A percentile compares a stretch with the other conserved stretches of the same genome.
phyloP scores from a whole-genome alignment of 2,329 filamentous ascomycete genomes.

The Epichloe festucae region DNA sequence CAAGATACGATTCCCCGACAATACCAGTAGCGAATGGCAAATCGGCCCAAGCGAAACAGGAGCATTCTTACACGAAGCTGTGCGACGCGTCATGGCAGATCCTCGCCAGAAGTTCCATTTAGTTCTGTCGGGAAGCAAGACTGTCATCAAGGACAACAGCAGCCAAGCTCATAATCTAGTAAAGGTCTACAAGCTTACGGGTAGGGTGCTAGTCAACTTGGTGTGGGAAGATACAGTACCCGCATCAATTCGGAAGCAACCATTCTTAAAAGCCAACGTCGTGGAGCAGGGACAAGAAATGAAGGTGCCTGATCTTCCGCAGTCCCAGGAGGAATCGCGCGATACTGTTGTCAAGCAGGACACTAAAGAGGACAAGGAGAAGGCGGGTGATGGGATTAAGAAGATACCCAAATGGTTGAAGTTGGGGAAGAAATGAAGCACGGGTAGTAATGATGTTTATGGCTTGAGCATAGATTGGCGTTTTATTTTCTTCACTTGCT shows the following conservation, averaged over 20 bases:
- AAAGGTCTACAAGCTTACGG: slow-evolving; percentile 54
- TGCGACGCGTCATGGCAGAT: slow-evolving; percentile 56
- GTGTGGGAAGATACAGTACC: slow-evolving; percentile 56
- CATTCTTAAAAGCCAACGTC: slow-evolving; percentile 46
- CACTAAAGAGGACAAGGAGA: slow-evolving; percentile 22
- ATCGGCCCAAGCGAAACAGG: slow-evolving; percentile 58
- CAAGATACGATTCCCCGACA: slow-evolving; percentile 79
- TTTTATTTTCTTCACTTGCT: background rate
- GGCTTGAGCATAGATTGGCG: background rate
- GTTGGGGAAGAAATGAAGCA: slow-evolving; percentile 52
- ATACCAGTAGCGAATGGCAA: slow-evolving; percentile 61
- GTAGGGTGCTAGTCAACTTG: slow-evolving; percentile 62
- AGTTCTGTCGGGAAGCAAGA: slow-evolving; percentile 44
- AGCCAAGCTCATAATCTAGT: slow-evolving; percentile 48
- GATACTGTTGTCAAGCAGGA: slow-evolving; percentile 11
- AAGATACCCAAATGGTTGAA: slow-evolving; percentile 60
- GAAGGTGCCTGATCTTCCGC: slow-evolving; percentile 45
- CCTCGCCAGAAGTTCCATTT: slow-evolving; percentile 58
- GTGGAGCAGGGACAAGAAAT: slow-evolving; percentile 53
- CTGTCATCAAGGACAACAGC: slow-evolving; percentile 32
- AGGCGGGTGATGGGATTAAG: slow-evolving; percentile 28
- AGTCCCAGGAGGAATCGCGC: slow-evolving; percentile 26
- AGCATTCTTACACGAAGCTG: slow-evolving; percentile 58
- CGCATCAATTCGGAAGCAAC: slow-evolving; percentile 36
- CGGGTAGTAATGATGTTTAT: background rate